Base-by-base conservation (phyloP, 2,329 filamentous ascomycete genomes). In the Ilyonectria sp. region DNA sequence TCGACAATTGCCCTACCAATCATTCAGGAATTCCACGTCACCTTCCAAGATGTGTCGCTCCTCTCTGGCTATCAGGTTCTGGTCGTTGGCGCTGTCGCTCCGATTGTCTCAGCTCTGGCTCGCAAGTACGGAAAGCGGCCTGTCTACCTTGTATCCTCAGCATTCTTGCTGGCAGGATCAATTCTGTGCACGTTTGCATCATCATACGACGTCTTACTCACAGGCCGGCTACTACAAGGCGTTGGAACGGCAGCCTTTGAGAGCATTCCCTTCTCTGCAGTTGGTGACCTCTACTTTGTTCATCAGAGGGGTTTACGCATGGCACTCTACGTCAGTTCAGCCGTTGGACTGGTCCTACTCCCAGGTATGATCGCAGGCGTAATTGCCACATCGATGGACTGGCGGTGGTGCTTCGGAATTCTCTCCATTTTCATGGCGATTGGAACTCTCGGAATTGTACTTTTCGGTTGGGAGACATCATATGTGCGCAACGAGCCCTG, bases 61-160 rank as follows among this genome's bases (percentile, higher is more conserved):
- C 60, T 68, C 33, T 52, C 26, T 37, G 65, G 65, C 7, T 68
- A 68, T 23, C 19, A 64, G n/a, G 33, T 57, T 9, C 56, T 64
- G 6, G 56, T 46, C 11, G 21, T 64, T 6, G 60, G 55, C 13
- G 65, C 60, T n/a, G 55, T 40, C 3, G 59, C 55, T 4, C 65
- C 65, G 6, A 29, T 53, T n/a, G 56, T 52, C 11, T 68, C 65
- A 6, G 60, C 65, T 21, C 40, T 68, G 46, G 33, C 60, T 11
- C 60, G 56, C 13, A 68, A 68, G 29, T 68, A 57, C 35, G 65
- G 65, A 17, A 68, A 68, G 13, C 65, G 65, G 29, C 65, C 65
- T 15, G 60, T 65, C 1, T 68, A 60, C 35, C 50, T 68, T 17
- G 26, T 60, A 3, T 68, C 65, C 10, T 65, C 65, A 1, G 33